A percentile compares a stretch with the other conserved stretches of the same genome.
These are phyloP conservation scores for Ascoidea tarda DNA, from an alignment of 805 yeast species.

Conservation along the genomic window DNA sequence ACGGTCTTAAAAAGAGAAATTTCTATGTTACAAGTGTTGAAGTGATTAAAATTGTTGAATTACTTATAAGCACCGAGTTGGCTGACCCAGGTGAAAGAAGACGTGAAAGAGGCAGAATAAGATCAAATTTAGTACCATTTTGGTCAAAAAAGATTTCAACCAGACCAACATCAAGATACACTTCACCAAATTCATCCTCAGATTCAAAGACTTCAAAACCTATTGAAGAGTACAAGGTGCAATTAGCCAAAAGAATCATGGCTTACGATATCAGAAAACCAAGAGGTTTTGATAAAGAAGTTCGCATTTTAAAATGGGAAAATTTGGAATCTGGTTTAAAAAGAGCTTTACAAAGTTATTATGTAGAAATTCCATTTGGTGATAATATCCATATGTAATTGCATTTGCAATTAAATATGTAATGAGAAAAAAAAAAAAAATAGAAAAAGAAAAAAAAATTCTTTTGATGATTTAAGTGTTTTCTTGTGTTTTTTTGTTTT, in stretches of 20 bases:
- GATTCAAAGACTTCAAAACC: not conserved
- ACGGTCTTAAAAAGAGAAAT: constrained; percentile 11
- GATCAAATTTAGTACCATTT: constrained; percentile 53
- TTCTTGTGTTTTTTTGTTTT: too few species aligned
- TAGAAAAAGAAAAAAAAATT: too few species aligned
- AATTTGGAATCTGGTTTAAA: constrained; percentile 42
- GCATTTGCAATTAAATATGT: too few species aligned
- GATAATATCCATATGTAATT: not conserved
- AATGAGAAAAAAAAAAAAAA: too few species aligned
- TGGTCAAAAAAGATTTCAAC: constrained; percentile 48
- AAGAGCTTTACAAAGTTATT: constrained; percentile 54
- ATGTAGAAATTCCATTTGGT: constrained; percentile 35
- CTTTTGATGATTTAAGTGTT: too few species aligned
- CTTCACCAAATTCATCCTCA: not conserved
- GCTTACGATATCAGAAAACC: constrained; percentile 48
- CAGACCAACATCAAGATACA: constrained; percentile 7
- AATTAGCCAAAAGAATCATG: constrained; percentile 48
- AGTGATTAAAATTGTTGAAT: constrained; percentile 50
- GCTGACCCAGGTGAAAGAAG: constrained; percentile 37
- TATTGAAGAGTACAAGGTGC: not conserved
- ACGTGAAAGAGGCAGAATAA: constrained; percentile 49
- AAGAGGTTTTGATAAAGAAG: constrained; percentile 57
- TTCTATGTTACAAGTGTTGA: constrained; percentile 52
- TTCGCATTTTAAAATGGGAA: constrained; percentile 47
- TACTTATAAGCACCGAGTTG: constrained; percentile 36